Conservation (phyloP, 192 early-diverging fungal genomes). For the Coemansia sp. region DNA sequence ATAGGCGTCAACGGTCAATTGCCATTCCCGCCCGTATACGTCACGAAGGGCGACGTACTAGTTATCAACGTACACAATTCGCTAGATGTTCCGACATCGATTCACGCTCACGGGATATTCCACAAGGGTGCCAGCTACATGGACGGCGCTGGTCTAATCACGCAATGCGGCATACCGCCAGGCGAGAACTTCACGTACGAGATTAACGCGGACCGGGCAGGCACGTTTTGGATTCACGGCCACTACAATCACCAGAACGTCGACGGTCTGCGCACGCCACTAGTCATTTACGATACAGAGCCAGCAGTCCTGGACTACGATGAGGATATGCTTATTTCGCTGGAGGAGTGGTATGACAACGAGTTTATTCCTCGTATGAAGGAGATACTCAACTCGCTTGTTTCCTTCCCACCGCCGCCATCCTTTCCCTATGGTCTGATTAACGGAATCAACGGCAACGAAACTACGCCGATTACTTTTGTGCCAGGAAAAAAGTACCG, state of each 20-base stretch:
- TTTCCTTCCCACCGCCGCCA: conserved; percentile 61
- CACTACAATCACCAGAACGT: conserved; percentile 70
- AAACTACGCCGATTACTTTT: conserved; percentile 1
- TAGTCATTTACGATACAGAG: conserved; percentile 63
- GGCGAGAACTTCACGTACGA: conserved; percentile 65
- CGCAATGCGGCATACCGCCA: conserved; percentile 75
- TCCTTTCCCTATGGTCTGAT: conserved; percentile 60
- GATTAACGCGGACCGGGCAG: conserved; percentile 55
- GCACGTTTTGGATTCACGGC: conserved; percentile 80
- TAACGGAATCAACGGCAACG: conserved; percentile 35
- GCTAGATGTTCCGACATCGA: conserved; percentile 57
- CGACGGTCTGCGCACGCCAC: conserved; percentile 70
- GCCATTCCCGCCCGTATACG: conserved; percentile 43
- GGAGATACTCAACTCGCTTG: conserved; percentile 48
- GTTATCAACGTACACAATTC: conserved; percentile 39
- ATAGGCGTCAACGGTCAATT: conserved; percentile 63
- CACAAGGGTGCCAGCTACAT: conserved; percentile 64
- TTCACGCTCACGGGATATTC: conserved; percentile 78
- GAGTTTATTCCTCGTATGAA: conserved; percentile 36
- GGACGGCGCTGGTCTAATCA: conserved; percentile 67
- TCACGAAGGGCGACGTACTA: conserved; percentile 24
- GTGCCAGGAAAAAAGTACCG: neutral
- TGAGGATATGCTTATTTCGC: conserved; percentile 57
- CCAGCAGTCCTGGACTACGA: conserved; percentile 62
- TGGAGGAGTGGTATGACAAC: conserved; percentile 68